A percentile compares a stretch with the other conserved stretches of the same genome.
phyloP scores from a whole-genome alignment of 768 basidiomycete species.

The Tubosaeta sp. region DNA sequence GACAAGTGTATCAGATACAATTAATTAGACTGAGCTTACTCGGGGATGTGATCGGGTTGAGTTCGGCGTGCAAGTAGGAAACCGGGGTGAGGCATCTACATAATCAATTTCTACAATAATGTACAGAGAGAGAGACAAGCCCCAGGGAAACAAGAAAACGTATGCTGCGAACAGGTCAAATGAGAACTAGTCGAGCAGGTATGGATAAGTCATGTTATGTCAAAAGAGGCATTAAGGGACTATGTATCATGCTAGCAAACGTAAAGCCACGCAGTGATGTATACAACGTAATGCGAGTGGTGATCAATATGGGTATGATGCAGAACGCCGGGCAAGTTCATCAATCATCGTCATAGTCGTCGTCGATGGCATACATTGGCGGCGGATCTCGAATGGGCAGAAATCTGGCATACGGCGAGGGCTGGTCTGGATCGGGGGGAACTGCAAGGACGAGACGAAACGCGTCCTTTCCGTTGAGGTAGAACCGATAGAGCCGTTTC shows the following conservation, averaged over 20 bases:
- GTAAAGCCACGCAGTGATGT: slow-evolving; percentile 4
- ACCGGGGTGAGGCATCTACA: too few relatives aligned
- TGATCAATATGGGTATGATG: slow-evolving; percentile 13
- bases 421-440: slow-evolving; percentile 33
- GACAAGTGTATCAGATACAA: slow-evolving; percentile 3
- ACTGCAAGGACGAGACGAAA: slow-evolving; percentile 74
- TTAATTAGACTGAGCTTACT: slow-evolving; percentile 16
- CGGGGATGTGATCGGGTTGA: neutral
- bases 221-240: slow-evolving; percentile 3
- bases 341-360: slow-evolving; percentile 25
- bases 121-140: slow-evolving; percentile 5
- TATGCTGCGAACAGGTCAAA: neutral
- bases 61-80: neutral
- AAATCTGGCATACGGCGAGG: slow-evolving; percentile 8
- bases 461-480: slow-evolving; percentile 96
- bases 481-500: slow-evolving; percentile 92
- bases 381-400: slow-evolving; percentile 14
- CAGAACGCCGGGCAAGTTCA: neutral
- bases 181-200: slow-evolving; percentile 4
- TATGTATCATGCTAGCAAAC: slow-evolving; percentile 9
- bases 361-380: slow-evolving; percentile 20
- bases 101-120: slow-evolving; percentile 1
- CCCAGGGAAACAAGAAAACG: neutral
- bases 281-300: slow-evolving; percentile 1
- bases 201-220: neutral